phyloP scores from a whole-genome alignment of 352 stramenopile species.

The Phytophthora uliginosa region DNA sequence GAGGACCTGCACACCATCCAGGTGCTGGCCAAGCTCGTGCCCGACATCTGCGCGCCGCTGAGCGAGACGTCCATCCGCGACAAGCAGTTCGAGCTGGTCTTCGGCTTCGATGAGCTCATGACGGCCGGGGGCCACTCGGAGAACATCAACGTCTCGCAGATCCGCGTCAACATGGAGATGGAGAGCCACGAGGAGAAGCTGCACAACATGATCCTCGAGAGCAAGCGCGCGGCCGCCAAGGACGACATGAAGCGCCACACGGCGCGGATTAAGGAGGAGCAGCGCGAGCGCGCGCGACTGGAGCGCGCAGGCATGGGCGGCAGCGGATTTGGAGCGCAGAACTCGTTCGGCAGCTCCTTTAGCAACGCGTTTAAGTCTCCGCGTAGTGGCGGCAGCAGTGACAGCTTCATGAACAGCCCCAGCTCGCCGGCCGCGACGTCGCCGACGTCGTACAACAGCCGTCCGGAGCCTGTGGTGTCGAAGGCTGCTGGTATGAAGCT shows the following conservation, averaged over 20 bases:
- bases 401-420: constrained; percentile 54
- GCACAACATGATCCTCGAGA: constrained; percentile 98
- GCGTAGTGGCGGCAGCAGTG: constrained; percentile 47
- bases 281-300: constrained; percentile 83
- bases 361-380: constrained; percentile 79
- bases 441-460: constrained; percentile 73
- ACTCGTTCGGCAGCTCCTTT: constrained; percentile 79
- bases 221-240: constrained; percentile 93
- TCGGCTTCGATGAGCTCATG: constrained; percentile 99
- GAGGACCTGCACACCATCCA: constrained; percentile 99
- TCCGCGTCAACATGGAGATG: constrained; percentile 99
- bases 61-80: constrained; percentile 96
- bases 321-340: constrained; percentile 77
- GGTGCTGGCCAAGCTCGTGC: constrained; percentile 98
- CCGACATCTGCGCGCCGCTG: constrained; percentile 95
- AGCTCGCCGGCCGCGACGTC: constrained; percentile 59
- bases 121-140: constrained; percentile 98
- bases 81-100: constrained; percentile 99
- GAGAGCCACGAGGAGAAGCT: constrained; percentile 99
- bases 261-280: constrained; percentile 89
- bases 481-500: constrained; percentile 83
- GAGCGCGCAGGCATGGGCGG: constrained; percentile 79
- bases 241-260: constrained; percentile 93
- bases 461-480: constrained; percentile 51
- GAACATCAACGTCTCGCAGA: constrained; percentile 93